phyloP scores from a whole-genome alignment of 257 asterid genomes.

The Solanum microdontum region DNA sequence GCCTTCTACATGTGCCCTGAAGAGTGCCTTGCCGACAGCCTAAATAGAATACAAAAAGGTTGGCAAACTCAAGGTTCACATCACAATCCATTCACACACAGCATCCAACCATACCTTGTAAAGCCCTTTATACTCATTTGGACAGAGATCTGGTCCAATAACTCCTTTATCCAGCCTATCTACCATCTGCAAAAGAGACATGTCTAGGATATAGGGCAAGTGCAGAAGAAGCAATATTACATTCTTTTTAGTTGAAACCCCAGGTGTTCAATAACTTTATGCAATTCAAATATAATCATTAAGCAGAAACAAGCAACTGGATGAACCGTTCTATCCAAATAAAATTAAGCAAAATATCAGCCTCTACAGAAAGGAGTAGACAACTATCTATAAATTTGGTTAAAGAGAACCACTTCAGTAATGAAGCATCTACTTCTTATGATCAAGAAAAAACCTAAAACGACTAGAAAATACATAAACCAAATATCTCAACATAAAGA shows the following conservation, averaged over 20 bases:
- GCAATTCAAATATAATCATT: neutral
- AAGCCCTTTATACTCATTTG: slow-evolving; percentile 80
- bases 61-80: slow-evolving; percentile 5
- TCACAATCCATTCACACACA: slow-evolving; percentile 5
- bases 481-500: neutral
- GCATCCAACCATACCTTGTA: slow-evolving; percentile 55
- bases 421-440: neutral
- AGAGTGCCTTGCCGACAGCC: slow-evolving; percentile 96
- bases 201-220: neutral
- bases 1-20: slow-evolving; percentile 94
- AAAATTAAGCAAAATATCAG: neutral
- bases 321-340: neutral
- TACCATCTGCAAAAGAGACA: slow-evolving; percentile 51
- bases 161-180: slow-evolving; percentile 79
- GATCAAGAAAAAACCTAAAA: neutral
- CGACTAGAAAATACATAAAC: neutral
- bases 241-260: neutral
- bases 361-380: neutral
- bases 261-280: neutral
- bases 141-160: slow-evolving; percentile 49
- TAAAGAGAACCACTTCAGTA: neutral
- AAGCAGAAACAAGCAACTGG: neutral
- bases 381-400: neutral
- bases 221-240: neutral
- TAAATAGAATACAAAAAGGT: slow-evolving; percentile 23